Conservation (phyloP, 169 alveolate species). For the Plasmodium inui region DNA sequence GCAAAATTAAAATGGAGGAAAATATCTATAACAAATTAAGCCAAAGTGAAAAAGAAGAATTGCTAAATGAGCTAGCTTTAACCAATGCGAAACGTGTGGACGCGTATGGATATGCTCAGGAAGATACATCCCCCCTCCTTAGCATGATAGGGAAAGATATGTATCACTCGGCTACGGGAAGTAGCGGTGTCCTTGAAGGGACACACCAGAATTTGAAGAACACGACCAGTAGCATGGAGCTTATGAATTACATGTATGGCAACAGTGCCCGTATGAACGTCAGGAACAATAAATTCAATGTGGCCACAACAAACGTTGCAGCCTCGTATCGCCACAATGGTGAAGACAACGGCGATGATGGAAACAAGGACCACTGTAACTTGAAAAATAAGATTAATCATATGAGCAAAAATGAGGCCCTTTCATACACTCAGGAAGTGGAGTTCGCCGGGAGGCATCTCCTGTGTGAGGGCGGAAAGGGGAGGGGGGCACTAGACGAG, state of each 20-base stretch:
- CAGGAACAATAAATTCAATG: background rate
- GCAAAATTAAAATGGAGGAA: slow-evolving; percentile 36
- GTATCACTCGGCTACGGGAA: background rate
- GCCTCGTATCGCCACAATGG: background rate
- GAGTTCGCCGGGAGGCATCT: background rate
- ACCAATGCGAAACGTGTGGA: background rate
- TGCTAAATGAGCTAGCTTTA: slow-evolving; percentile 9
- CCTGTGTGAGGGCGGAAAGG: background rate
- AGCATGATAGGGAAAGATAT: background rate
- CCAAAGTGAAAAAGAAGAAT: slow-evolving; percentile 21
- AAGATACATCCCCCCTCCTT: background rate
- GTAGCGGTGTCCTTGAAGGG: background rate
- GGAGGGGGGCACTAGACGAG: background rate
- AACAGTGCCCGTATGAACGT: background rate
- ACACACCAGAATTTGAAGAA: background rate
- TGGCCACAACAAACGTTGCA: background rate
- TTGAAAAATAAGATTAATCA: background rate
- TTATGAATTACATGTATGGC: background rate
- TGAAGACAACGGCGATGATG: background rate
- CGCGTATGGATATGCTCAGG: background rate
- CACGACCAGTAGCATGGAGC: background rate
- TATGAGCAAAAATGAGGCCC: background rate
- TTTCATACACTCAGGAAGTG: background rate
- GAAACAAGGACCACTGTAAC: background rate
- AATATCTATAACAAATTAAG: slow-evolving; percentile 14